phyloP scores from a whole-genome alignment of 306 rosid species.

The Luffa acutangula region DNA sequence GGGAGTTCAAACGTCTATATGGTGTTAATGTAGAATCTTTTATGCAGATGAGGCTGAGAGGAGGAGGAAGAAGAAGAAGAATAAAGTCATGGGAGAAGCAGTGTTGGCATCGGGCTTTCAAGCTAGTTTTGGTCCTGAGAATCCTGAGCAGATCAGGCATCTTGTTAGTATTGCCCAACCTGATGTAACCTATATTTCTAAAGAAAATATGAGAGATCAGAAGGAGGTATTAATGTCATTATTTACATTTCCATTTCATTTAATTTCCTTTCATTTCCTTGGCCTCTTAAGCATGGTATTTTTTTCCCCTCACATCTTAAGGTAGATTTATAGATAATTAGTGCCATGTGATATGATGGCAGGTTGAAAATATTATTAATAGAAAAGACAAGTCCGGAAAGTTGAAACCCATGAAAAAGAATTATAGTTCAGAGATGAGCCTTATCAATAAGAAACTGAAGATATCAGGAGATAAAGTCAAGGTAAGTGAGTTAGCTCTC shows the following conservation, averaged over 20 bases:
- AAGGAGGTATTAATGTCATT: conserved; percentile 41
- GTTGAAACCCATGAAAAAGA: conserved; percentile 53
- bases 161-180: conserved; percentile 26
- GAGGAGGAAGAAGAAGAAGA: conserved; percentile 75
- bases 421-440: conserved; percentile 31
- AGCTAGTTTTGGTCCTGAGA: conserved; percentile 36
- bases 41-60: conserved; percentile 57
- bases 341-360: conserved; percentile 18
- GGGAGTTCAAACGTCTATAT: conserved; percentile 12
- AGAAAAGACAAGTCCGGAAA: conserved; percentile 52
- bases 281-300: conserved; percentile 10
- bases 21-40: conserved; percentile 17
- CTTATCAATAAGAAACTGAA: conserved; percentile 63
- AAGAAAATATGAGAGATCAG: conserved; percentile 37
- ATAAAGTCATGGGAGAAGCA: conserved; percentile 31
- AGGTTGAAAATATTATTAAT: conserved; percentile 45
- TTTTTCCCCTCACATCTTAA: neutral
- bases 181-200: conserved; percentile 47
- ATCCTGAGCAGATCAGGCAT: conserved; percentile 46
- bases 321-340: neutral
- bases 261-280: conserved; percentile 1
- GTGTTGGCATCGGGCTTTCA: conserved; percentile 31
- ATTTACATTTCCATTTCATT: neutral
- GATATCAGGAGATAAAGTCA: conserved; percentile 70
- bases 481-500: conserved; percentile 38